Base-by-base conservation (phyloP, 352 stramenopile genomes). In the Globisporangium megalacanthum region DNA sequence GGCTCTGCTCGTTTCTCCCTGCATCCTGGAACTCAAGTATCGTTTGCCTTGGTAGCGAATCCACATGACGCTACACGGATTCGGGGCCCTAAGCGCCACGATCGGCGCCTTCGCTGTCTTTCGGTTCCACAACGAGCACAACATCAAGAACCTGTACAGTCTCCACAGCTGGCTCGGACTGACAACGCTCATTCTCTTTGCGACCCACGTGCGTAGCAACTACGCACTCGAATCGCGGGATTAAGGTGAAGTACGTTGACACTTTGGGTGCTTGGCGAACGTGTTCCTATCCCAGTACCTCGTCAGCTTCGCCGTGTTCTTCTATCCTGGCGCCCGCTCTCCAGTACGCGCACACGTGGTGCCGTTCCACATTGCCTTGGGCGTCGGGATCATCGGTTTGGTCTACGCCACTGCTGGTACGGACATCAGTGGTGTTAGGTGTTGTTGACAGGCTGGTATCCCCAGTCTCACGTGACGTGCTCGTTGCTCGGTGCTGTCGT, bases 111-210 rank as follows among this genome's bases (percentile, higher is more conserved):
- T 92, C 41, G 86, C 86, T 0, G 83, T 95, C 50, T 93, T 95
- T 50, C 77, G 79, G 44, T 95, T 89, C 68, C 84, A 95, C 73
- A 90, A 92, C 52, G 86, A 94, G 49, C 84, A 90, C 62, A 68
- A 65, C 20, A 94, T 94, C 63, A 88, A 74, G 20, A 94, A 95
- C 57, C 54, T 95, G 29, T 94, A 93, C 70, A 92, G 80, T 56
- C 70, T 94, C 10, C 86, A 95, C 76, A 94, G 83, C 56, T 95
- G 84, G 86, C 49, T 95, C n/a, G 86, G 86, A 41, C 56, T 94
- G 25, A 44, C 69, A 15, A 83, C 79, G 31, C 62, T 87, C 52
- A 69, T 90, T 45, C 52, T 87, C 36, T 88, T 90, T 49, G 52
- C 47, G 3, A 56, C 29, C 1, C 65, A 88, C 60, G 77, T 89